These are phyloP conservation scores for Mucor mucedo DNA, from an alignment of 371 early-diverging fungal genomes.

Conservation along the genomic window DNA sequence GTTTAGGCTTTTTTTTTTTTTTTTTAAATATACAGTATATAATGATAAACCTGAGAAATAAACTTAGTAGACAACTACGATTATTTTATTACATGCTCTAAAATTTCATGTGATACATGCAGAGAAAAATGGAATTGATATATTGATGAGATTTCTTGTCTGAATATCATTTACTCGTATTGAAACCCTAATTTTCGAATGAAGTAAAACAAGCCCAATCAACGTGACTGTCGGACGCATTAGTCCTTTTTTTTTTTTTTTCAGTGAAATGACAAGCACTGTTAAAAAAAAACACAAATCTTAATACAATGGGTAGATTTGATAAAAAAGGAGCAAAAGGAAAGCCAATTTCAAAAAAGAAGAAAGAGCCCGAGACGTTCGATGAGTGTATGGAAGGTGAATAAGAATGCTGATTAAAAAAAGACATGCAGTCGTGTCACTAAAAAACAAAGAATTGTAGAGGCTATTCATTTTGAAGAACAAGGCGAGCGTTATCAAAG, in stretches of 20 bases:
- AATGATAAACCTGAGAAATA: too few relatives aligned
- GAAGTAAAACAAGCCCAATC: not conserved
- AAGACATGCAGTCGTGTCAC: not conserved
- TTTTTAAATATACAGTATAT: too few relatives aligned
- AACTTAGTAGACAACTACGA: too few relatives aligned
- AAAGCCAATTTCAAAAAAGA: constrained; percentile 36
- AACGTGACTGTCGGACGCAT: not conserved
- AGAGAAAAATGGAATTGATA: too few relatives aligned
- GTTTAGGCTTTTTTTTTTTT: too few relatives aligned
- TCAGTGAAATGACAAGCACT: too few relatives aligned
- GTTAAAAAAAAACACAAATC: not conserved
- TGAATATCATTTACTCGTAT: too few relatives aligned
- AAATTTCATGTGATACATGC: too few relatives aligned
- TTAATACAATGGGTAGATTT: constrained; percentile 20
- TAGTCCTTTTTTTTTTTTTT: not conserved
- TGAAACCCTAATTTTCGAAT: not conserved
- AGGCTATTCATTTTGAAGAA: constrained; percentile 69
- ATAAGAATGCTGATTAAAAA: not conserved
- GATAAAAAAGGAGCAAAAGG: constrained; percentile 31
- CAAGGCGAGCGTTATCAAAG: constrained; percentile 73
- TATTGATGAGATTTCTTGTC: too few relatives aligned
- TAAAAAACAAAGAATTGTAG: constrained; percentile 30
- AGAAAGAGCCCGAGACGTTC: constrained; percentile 49
- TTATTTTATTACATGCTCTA: too few relatives aligned
- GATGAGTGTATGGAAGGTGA: constrained; percentile 53